Base-by-base conservation (phyloP, 2,329 filamentous ascomycete species). In the Aspergillus spinulosporus region DNA sequence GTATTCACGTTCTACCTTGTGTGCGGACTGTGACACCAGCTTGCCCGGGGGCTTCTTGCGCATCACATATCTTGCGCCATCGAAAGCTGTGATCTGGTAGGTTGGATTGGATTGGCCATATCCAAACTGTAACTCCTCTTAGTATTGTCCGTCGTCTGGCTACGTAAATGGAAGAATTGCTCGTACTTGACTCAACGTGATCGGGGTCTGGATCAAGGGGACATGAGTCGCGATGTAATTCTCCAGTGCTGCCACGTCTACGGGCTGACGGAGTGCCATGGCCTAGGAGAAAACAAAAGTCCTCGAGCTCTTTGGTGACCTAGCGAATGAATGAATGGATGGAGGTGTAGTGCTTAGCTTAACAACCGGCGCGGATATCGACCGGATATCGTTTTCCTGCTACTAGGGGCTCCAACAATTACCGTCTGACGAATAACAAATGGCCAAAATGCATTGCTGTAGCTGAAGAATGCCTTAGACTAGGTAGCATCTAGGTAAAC, bases 61-160 rank as follows among this genome's bases (percentile, higher is more conserved):
- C 79, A 97, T 83, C 34, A 97, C 94, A 76, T 88, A 96, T 70
- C 87, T 86, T 64, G 79, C 74, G 50, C 86, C 85, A 70, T 85
- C 80, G 62, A 85, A 80, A 49, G 86, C 86, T n/a, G 87, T 96
- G 68, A 97, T 82, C 68, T 93, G 90, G 77, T 97, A 97, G 2
- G 94, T 99, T 43, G 94, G 94, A 72, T 97, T 99, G 57, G 91
- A 96, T 77, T 97, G 93, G 58, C 94, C 94, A 73, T 95, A 97
- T 67, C 92, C 91, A 72, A 97, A 99, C 90, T 97, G 68, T 11
- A 37, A 12, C 8, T 12, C 8, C 4, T 37, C 9, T 37, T 37
- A 37, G 34, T 37, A 12, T 8, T 12, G 31, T 34, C n/a, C n/a
- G 21, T 21, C 21, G 21, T 21, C 21, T 21, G 21, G 21, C 21